Evolutionary conservation across 345 rosid species (phyloP), one percentile per base, ranked within the genome.

Genomic region (Euclidium syriacum): DNA sequence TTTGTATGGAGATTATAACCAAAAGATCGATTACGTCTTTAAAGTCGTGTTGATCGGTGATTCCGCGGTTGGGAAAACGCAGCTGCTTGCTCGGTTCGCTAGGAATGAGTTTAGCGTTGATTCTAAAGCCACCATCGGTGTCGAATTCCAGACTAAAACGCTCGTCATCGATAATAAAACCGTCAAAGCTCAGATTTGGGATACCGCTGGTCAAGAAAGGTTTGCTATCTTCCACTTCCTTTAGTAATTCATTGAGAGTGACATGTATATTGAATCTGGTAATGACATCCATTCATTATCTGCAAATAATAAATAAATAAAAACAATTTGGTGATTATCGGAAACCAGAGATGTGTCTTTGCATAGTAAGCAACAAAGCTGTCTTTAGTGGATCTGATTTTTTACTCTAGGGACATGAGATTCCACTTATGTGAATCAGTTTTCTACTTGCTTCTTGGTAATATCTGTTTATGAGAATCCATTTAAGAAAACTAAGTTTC

Each of bases 191-290:
- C 95, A 88, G 73, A 88, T 88, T 78, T 85, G 95, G 95, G 95
- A 88, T 73, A 88, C 95, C 14, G 95, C 91, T 44, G 95, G 95
- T 33, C 89, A 88, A 61, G 95, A 88, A 71, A 81, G 95, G 95
- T 88, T 33, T 34, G 32, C 4, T 10, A 12, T 40, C 40, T 6
- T 30, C 20, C 46, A 24, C 27, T 58, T 57, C 29, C 10, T 44
- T 12, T 19, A 6, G 2, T 16, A 20, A 19, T 29, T 17, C 10
- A 5, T 12, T 12, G 3, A 2, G 16, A 23, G 14, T 36, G 7
- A 0, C 51, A 32, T 42, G 12, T 2, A 10, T 17, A 22, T 20
- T 8, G 7, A 14, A 8, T 44, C 50, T 18, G 3, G 12, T 22
- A 18, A 10, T 44, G 26, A 44, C 2, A 38, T 38, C 4, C 6